phyloP scores from a whole-genome alignment of 2,329 filamentous ascomycete genomes.

The Macrophomina tecta region DNA sequence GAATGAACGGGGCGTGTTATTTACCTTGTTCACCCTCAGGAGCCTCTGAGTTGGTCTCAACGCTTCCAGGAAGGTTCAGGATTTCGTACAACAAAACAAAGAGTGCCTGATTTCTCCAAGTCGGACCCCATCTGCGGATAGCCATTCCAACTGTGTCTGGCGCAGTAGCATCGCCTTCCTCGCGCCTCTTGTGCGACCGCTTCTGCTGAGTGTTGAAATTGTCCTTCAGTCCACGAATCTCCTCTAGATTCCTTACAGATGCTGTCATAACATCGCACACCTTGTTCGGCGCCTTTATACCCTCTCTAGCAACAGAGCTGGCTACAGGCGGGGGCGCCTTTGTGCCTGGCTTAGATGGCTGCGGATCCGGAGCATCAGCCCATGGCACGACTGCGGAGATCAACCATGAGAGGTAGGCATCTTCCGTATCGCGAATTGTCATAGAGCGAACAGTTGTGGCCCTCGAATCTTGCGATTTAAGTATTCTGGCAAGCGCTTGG shows the following conservation, averaged over 20 bases:
- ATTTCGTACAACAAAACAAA: constrained; percentile 72
- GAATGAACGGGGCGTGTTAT: constrained; percentile 32
- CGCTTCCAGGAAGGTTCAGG: constrained; percentile 45
- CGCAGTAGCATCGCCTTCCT: constrained; percentile 47
- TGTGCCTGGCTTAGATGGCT: constrained; percentile 47
- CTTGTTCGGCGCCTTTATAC: constrained; percentile 80
- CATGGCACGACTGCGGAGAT: constrained; percentile 78
- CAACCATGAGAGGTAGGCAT: constrained; percentile 76
- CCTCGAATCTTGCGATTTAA: neutral
- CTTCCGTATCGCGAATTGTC: constrained; percentile 68
- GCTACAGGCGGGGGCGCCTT: constrained; percentile 65
- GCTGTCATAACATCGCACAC: constrained; percentile 70
- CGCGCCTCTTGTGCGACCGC: constrained; percentile 53
- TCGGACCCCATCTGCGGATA: constrained; percentile 73
- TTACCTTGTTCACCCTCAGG: constrained; percentile 51
- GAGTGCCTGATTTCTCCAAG: constrained; percentile 75
- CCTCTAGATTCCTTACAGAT: constrained; percentile 65
- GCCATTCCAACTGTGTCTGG: constrained; percentile 75
- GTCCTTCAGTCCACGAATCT: constrained; percentile 69
- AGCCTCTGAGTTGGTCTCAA: constrained; percentile 48
- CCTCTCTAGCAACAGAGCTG: constrained; percentile 72
- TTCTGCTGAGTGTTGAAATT: constrained; percentile 55
- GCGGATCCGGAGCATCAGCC: constrained; percentile 55
- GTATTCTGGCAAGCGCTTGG: constrained; percentile 56
- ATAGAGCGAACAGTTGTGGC: constrained; percentile 32